phyloP scores from a whole-genome alignment of 352 stramenopile genomes.

The Globisporangium splendens region DNA sequence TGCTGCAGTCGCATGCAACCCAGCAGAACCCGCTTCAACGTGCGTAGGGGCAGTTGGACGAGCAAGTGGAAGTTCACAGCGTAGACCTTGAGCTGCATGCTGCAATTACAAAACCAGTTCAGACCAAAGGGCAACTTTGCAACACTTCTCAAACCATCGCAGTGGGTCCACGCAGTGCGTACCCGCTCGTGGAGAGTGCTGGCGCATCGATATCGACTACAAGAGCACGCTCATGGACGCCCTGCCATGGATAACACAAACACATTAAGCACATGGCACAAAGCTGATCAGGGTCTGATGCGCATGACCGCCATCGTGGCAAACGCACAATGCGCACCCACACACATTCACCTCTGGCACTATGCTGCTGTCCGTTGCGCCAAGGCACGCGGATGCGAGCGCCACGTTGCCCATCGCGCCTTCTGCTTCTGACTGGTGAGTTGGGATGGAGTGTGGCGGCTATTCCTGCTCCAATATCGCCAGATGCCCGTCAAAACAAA shows the following conservation, averaged over 20 bases:
- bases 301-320: no score
- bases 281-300: no score
- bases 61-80: constrained; percentile 15
- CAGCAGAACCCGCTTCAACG: constrained; percentile 31
- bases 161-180: no score
- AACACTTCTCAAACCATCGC: no score
- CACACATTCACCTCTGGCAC: not conserved
- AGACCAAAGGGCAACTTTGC: not conserved
- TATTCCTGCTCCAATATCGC: not conserved
- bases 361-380: not conserved
- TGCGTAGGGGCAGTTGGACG: constrained; percentile 23
- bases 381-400: constrained; percentile 19
- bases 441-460: no score
- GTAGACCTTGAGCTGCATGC: constrained; percentile 8
- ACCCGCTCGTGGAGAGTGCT: not conserved
- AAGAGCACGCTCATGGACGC: constrained; percentile 4
- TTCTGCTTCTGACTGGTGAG: no score
- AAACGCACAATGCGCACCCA: not conserved
- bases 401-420: constrained; percentile 20
- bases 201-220: constrained; percentile 12
- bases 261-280: no score
- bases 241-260: not conserved
- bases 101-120: constrained; percentile 1
- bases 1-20: constrained; percentile 3
- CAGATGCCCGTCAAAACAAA: not conserved